A percentile compares a stretch with the other conserved stretches of the same genome.
These are phyloP conservation scores for Leishmania tropica DNA, from an alignment of 208 protist species.

Conservation along the genomic window DNA sequence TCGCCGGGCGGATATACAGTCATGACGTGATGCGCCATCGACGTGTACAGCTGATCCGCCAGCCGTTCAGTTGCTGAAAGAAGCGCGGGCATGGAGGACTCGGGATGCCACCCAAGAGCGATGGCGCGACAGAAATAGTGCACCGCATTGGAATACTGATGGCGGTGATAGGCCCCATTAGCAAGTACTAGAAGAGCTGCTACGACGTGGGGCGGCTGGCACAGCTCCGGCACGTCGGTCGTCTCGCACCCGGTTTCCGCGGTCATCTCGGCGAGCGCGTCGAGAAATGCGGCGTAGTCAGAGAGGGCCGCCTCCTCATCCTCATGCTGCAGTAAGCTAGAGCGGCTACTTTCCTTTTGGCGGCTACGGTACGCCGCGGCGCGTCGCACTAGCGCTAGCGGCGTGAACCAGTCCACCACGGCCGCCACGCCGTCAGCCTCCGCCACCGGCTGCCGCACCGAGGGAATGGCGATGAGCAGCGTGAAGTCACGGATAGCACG, in stretches of 20 bases:
- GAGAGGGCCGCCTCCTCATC: constrained; percentile 58
- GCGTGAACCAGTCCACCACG: constrained; percentile 49
- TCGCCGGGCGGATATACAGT: constrained; percentile 44
- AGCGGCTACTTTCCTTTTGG: constrained; percentile 21
- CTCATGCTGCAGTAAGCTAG: constrained; percentile 27
- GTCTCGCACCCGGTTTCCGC: not conserved
- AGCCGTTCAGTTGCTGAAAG: constrained; percentile 36
- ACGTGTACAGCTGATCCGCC: constrained; percentile 74
- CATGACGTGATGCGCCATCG: constrained; percentile 73
- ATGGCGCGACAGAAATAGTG: constrained; percentile 76
- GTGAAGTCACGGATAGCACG: constrained; percentile 85
- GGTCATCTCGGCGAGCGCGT: constrained; percentile 16
- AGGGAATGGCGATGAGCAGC: constrained; percentile 53
- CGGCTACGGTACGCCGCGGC: constrained; percentile 68
- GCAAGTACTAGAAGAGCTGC: constrained; percentile 84
- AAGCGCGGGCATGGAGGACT: constrained; percentile 6
- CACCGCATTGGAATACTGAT: constrained; percentile 55
- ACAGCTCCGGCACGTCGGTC: constrained; percentile 31
- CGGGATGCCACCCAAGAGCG: constrained; percentile 72
- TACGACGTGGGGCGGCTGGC: constrained; percentile 51
- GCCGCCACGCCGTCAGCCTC: not conserved
- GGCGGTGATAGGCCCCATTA: constrained; percentile 69
- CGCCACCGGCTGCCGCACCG: constrained; percentile 14
- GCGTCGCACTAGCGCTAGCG: constrained; percentile 77
- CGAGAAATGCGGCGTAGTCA: constrained; percentile 66